Base-by-base conservation (phyloP, 768 basidiomycete species). In the Thelephora ganbajun region DNA sequence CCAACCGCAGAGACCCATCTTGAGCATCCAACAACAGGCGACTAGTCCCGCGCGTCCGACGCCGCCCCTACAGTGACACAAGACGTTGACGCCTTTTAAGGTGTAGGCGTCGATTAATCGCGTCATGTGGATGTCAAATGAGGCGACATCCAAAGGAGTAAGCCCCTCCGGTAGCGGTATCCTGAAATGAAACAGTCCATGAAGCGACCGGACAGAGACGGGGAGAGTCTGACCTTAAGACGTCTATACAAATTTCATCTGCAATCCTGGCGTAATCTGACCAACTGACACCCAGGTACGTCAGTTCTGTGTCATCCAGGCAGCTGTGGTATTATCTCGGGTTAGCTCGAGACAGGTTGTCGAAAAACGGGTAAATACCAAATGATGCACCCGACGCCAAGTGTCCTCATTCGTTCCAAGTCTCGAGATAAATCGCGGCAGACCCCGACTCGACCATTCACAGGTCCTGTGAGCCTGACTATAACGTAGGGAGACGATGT, bases 31-130 rank as follows among this genome's bases (percentile, higher is more conserved):
- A 57, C 86, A 90, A 54, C 83, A 88, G 1, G 91, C 92, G 41
- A 97, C 71, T 20, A 97, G 71, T 1, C 93, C 94, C 0, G 93
- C 94, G 14, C 93, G 76, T 2, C 93, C 93, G 6, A 98, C 84
- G 3, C 94, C 94, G 13, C 93, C 93, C 14, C 93, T 77, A 60
- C 94, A 98, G 56, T 97, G 94, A 11, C 83, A 84, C 11, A 94
- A 72, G 7, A 92, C 72, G 7, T 77, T 71, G 0, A 74, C 59
- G 2, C 92, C 89, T 5, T 66, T 67, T 3, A 92, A 67, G 0
- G 91, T 83, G 57, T 94, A 94, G 3, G 62, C 61, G 18, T 74
- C 62, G 37, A 92, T 80, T 47, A 94, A 62, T 39, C 70, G 66
- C 6, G 71, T 68, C 2, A 98, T 66, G 48, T 84, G 73, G 0